phyloP scores from a whole-genome alignment of 305 asterid genomes.

The Petunia hybrid region DNA sequence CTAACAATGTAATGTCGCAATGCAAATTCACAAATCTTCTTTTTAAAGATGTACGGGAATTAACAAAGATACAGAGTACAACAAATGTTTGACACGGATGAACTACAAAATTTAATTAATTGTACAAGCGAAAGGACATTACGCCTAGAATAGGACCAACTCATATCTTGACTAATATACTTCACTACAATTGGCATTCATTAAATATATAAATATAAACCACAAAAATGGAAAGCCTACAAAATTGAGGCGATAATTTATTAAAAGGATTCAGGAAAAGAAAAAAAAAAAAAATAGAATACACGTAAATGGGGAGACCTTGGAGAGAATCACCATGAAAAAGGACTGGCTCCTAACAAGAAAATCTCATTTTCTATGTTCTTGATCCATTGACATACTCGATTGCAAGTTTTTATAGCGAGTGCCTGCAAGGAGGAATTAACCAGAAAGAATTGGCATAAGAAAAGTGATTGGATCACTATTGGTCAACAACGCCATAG shows the following conservation, averaged over 20 bases:
- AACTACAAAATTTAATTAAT: constrained; percentile 25
- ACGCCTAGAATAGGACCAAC: not conserved
- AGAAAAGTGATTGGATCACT: not conserved
- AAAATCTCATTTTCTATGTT: constrained; percentile 90
- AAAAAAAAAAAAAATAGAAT: not conserved
- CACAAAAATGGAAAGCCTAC: constrained; percentile 27
- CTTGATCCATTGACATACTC: constrained; percentile 96
- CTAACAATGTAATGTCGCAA: not conserved
- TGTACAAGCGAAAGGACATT: not conserved
- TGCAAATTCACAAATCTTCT: constrained; percentile 20
- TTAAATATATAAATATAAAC: not conserved
- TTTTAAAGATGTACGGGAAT: not conserved
- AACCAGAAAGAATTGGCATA: not conserved
- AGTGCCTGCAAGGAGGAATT: constrained; percentile 67
- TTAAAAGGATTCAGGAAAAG: constrained; percentile 18
- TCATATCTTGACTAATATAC: not conserved
- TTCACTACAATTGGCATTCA: constrained; percentile 19
- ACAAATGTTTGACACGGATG: not conserved
- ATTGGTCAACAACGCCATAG: not conserved
- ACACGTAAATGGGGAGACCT: not conserved
- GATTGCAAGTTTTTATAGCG: constrained; percentile 92
- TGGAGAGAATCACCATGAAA: constrained; percentile 76
- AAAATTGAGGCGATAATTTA: constrained; percentile 29
- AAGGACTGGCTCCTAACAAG: constrained; percentile 89
- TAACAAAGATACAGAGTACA: constrained; percentile 17